Evolutionary conservation across 2,329 filamentous ascomycete genomes (phyloP).

Genomic region (Amphichorda felina): DNA sequence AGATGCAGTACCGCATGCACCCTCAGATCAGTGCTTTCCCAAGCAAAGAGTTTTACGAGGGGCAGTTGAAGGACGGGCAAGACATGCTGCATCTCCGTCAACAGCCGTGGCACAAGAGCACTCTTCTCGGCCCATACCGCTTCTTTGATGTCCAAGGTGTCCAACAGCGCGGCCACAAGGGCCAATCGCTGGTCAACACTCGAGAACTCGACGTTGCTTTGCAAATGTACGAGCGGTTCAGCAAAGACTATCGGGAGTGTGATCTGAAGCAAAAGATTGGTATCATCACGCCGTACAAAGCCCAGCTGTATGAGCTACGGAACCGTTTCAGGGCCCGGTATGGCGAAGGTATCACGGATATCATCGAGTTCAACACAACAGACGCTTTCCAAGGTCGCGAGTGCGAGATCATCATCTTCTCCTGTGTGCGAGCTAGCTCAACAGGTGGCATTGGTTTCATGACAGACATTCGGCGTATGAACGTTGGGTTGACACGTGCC

Average conservation of each 20-base stretch:
- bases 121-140: slow-evolving; percentile 78
- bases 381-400: slow-evolving; percentile 97
- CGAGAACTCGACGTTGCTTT: slow-evolving; percentile 81
- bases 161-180: slow-evolving; percentile 68
- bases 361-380: slow-evolving; percentile 95
- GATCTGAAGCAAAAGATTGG: slow-evolving; percentile 78
- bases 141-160: slow-evolving; percentile 95
- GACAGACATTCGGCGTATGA: slow-evolving; percentile 97
- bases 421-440: slow-evolving; percentile 87
- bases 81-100: slow-evolving; percentile 67
- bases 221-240: slow-evolving; percentile 70
- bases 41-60: slow-evolving; percentile 85
- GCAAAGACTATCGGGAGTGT: slow-evolving; percentile 54
- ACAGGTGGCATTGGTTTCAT: slow-evolving; percentile 96
- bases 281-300: slow-evolving; percentile 97
- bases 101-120: slow-evolving; percentile 76
- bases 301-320: slow-evolving; percentile 73
- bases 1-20: slow-evolving; percentile 98
- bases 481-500: slow-evolving; percentile 91
- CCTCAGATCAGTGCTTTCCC: slow-evolving; percentile 91
- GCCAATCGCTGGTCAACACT: slow-evolving; percentile 82
- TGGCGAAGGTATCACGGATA: slow-evolving; percentile 61
- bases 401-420: slow-evolving; percentile 97
- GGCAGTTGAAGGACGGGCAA: slow-evolving; percentile 70
- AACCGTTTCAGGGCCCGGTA: slow-evolving; percentile 60